These are phyloP conservation scores for Linaria vulgaris DNA, from an alignment of 257 asterid species.

Conservation along the genomic window DNA sequence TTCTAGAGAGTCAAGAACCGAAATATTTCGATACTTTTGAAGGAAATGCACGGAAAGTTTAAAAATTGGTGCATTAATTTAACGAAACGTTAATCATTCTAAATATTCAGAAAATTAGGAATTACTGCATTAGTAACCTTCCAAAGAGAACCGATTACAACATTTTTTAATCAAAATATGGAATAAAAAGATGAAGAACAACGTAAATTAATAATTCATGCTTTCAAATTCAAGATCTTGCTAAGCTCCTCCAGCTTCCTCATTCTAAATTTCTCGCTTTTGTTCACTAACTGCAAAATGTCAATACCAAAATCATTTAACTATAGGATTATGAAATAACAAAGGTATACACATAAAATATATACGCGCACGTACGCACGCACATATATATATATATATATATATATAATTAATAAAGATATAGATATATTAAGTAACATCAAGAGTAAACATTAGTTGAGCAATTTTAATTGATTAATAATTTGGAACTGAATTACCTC, in stretches of 20 bases:
- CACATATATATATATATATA: no score
- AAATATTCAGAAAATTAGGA: no score
- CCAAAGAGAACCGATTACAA: slow-evolving; percentile 2
- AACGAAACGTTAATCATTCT: no score
- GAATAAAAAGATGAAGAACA: slow-evolving; percentile 3
- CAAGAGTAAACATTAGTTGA: background rate
- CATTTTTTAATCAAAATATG: background rate
- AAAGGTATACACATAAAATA: no score
- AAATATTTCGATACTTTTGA: no score
- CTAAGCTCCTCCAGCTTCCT: slow-evolving; percentile 73
- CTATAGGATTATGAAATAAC: background rate
- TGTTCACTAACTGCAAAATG: slow-evolving; percentile 58
- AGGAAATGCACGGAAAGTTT: no score
- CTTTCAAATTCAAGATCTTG: slow-evolving; percentile 54
- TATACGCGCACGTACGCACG: background rate
- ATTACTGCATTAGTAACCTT: background rate
- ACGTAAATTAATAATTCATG: slow-evolving; percentile 26
- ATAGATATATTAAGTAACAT: background rate
- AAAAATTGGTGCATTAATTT: no score
- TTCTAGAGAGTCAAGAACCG: no score
- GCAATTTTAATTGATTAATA: background rate
- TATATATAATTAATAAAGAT: no score
- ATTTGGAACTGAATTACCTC: slow-evolving; percentile 48
- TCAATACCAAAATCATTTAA: background rate
- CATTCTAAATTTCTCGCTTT: slow-evolving; percentile 79